phyloP scores from a whole-genome alignment of 768 basidiomycete genomes.

The Leccinum barrowsii region DNA sequence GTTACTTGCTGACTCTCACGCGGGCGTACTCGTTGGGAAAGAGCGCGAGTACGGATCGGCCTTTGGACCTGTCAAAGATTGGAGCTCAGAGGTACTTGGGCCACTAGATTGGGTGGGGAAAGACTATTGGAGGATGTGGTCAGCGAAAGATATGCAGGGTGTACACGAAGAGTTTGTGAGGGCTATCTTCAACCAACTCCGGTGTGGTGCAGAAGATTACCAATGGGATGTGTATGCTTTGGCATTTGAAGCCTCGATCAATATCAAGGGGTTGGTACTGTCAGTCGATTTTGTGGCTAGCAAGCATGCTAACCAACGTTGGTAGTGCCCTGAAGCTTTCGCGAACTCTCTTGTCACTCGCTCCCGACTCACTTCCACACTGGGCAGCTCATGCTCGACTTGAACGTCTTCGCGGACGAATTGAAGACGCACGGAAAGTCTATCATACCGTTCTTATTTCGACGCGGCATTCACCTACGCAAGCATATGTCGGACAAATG shows the following conservation, averaged over 20 bases:
- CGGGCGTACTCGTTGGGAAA: conserved; percentile 64
- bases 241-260: conserved; percentile 63
- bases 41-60: conserved; percentile 58
- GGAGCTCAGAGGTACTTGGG: conserved; percentile 52
- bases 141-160: conserved; percentile 44
- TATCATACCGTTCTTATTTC: conserved; percentile 64
- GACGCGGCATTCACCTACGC: conserved; percentile 35
- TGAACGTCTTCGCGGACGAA: conserved; percentile 60
- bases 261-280: conserved; percentile 51
- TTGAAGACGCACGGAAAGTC: conserved; percentile 72
- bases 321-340: conserved; percentile 68
- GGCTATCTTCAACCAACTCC: conserved; percentile 56
- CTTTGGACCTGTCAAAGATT: conserved; percentile 68
- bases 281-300: not conserved
- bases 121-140: conserved; percentile 42
- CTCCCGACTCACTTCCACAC: conserved; percentile 54
- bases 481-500: conserved; percentile 41
- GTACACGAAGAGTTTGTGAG: conserved; percentile 51
- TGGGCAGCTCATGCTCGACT: conserved; percentile 81
- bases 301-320: conserved; percentile 10
- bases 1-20: conserved; percentile 55
- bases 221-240: conserved; percentile 66
- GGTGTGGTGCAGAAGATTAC: conserved; percentile 44
- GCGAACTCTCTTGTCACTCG: conserved; percentile 52
- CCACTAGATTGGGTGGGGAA: conserved; percentile 48